Conservation (phyloP, 306 rosid species). For the Cucurbita ficifolia region DNA sequence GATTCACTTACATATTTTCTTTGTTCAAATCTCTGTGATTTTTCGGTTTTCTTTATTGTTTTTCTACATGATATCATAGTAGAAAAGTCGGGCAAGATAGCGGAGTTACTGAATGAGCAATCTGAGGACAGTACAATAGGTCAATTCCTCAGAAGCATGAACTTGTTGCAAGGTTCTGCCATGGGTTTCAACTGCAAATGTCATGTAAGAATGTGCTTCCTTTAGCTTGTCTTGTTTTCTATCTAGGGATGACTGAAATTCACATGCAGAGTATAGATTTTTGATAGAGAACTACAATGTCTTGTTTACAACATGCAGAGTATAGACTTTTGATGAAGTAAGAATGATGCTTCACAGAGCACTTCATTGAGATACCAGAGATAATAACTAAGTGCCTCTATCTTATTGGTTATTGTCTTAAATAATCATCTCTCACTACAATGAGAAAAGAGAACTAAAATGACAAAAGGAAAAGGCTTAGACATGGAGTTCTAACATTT, state of each 20-base stretch:
- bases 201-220: slow-evolving; percentile 32
- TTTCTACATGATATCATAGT: slow-evolving; percentile 26
- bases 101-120: slow-evolving; percentile 12
- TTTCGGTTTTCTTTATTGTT: background rate
- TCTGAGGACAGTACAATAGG: slow-evolving; percentile 16
- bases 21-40: background rate
- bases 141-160: slow-evolving; percentile 21
- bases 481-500: background rate
- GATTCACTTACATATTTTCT: background rate
- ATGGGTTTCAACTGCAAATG: slow-evolving; percentile 19
- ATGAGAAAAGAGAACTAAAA: background rate
- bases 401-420: background rate
- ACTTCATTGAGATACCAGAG: background rate
- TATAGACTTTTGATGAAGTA: background rate
- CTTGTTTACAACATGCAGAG: background rate
- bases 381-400: background rate
- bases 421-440: background rate
- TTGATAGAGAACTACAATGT: too few species aligned
- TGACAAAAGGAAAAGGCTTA: background rate
- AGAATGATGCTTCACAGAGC: background rate
- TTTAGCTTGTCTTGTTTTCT: slow-evolving; percentile 22
- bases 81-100: slow-evolving; percentile 26
- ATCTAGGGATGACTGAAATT: slow-evolving; percentile 31
- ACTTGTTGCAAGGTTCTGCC: slow-evolving; percentile 32
- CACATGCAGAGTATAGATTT: background rate